A percentile compares a stretch with the other conserved stretches of the same genome.
These are phyloP conservation scores for Rhinocladiella mackenziei DNA, from an alignment of 2,329 filamentous ascomycete species.

Conservation along the genomic window DNA sequence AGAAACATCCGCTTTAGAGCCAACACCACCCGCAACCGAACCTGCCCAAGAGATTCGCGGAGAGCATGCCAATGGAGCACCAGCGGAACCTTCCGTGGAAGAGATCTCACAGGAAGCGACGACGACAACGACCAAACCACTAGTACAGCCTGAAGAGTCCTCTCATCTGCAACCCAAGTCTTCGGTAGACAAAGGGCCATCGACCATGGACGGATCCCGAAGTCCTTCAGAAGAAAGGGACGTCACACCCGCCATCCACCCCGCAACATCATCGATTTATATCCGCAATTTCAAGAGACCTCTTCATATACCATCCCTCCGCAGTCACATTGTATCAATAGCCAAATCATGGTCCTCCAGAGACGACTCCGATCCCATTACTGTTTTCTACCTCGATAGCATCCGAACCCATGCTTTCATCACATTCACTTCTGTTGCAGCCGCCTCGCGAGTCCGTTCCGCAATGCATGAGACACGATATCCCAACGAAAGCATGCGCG, in stretches of 20 bases:
- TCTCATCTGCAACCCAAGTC: neutral
- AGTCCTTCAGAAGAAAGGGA: constrained; percentile 37
- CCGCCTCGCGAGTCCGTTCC: constrained; percentile 71
- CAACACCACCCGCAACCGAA: constrained; percentile 18
- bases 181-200: neutral
- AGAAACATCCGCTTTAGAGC: constrained; percentile 23
- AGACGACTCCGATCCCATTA: constrained; percentile 53
- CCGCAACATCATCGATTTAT: constrained; percentile 73
- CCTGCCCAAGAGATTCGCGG: constrained; percentile 24
- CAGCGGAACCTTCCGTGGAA: no score
- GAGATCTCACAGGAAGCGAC: neutral
- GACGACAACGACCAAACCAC: neutral
- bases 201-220: constrained; percentile 25
- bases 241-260: constrained; percentile 60
- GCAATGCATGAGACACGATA: constrained; percentile 74
- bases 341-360: constrained; percentile 56
- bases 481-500: constrained; percentile 81
- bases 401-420: constrained; percentile 87
- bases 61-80: no score
- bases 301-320: constrained; percentile 64
- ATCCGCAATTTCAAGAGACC: constrained; percentile 89
- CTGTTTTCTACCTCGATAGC: constrained; percentile 72
- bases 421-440: constrained; percentile 62
- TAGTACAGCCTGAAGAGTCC: neutral
- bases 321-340: constrained; percentile 64